Percentiles rank a stretch among this genome's conserved stretches.
phyloP scores from a whole-genome alignment of 2,329 filamentous ascomycete genomes.

The Chrysosporium queenslandicum region DNA sequence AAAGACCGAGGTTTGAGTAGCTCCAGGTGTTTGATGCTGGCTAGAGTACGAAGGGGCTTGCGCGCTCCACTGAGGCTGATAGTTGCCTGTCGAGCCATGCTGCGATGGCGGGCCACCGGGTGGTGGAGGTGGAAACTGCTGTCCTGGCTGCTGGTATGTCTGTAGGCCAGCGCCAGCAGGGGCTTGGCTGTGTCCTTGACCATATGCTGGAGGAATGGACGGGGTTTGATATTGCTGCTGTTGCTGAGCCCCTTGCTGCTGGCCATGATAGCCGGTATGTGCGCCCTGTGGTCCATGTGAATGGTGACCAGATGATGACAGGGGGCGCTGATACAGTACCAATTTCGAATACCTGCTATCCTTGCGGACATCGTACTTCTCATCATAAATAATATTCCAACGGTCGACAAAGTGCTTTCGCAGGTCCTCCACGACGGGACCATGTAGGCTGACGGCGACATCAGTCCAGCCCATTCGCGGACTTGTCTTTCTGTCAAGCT shows the following conservation, averaged over 20 bases:
- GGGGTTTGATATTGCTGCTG: conserved; percentile 10
- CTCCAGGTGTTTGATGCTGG: conserved; percentile 16
- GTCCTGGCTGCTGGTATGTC: conserved; percentile 19
- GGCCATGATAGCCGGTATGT: conserved; percentile 11
- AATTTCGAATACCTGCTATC: conserved; percentile 41
- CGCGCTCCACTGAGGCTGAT: conserved; percentile 13
- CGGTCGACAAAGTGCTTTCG: conserved; percentile 88
- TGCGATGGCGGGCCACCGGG: conserved; percentile 27
- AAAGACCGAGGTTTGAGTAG: conserved; percentile 32
- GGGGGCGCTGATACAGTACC: conserved; percentile 27
- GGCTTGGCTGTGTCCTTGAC: conserved; percentile 15
- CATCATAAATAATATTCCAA: conserved; percentile 86
- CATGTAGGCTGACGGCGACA: conserved; percentile 81
- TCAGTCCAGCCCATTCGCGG: conserved; percentile 99
- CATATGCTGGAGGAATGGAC: conserved; percentile 5
- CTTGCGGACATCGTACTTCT: conserved; percentile 61
- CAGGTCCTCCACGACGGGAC: conserved; percentile 84
- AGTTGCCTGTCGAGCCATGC: conserved; percentile 10
- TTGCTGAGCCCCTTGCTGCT: conserved; percentile 13
- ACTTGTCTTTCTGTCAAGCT: conserved; percentile 80
- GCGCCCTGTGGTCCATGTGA: conserved; percentile 17
- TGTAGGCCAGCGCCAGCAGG: not conserved
- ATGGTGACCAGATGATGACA: conserved; percentile 18
- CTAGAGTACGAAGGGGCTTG: not conserved
- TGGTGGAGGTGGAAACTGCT: conserved; percentile 34